Evolutionary conservation across 192 early-diverging fungal genomes (phyloP).

Genomic region (Cladochytrium replicatum): DNA sequence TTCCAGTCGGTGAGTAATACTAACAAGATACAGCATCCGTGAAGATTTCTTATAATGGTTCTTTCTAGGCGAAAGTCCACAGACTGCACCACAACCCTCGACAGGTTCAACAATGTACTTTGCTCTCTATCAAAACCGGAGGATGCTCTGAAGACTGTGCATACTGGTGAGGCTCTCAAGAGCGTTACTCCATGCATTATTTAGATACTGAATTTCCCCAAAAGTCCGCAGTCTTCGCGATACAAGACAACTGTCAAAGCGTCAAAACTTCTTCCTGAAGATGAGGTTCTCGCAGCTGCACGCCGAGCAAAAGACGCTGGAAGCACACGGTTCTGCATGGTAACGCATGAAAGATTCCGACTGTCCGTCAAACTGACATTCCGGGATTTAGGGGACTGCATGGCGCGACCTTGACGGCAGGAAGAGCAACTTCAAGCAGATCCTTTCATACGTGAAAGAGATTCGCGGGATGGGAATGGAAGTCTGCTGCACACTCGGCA

Average conservation of each 20-base stretch:
- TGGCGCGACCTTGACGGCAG: constrained; percentile 72
- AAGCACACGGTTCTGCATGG: constrained; percentile 73
- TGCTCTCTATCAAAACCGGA: constrained; percentile 73
- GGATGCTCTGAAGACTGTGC: constrained; percentile 78
- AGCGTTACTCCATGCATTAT: too few relatives aligned
- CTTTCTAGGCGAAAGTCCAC: constrained; percentile 58
- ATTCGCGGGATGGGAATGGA: constrained; percentile 80
- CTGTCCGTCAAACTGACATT: too few relatives aligned
- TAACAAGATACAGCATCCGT: background rate
- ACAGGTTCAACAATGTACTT: constrained; percentile 70
- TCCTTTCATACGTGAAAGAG: constrained; percentile 60
- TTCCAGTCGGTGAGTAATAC: constrained; percentile 53
- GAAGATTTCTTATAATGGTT: too few relatives aligned
- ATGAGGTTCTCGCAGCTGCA: constrained; percentile 61
- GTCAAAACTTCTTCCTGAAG: constrained; percentile 57
- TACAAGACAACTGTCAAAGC: constrained; percentile 62
- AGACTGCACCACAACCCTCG: constrained; percentile 55
- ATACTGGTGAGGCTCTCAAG: constrained; percentile 51
- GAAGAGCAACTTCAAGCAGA: constrained; percentile 73
- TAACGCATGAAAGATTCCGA: too few relatives aligned
- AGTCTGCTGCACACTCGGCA: constrained; percentile 73
- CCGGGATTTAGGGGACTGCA: constrained; percentile 59
- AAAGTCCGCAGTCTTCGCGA: constrained; percentile 63
- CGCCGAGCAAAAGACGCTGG: constrained; percentile 66
- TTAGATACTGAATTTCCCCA: too few relatives aligned